phyloP scores from a whole-genome alignment of 805 yeast genomes.

The Starmerella bombicola region DNA sequence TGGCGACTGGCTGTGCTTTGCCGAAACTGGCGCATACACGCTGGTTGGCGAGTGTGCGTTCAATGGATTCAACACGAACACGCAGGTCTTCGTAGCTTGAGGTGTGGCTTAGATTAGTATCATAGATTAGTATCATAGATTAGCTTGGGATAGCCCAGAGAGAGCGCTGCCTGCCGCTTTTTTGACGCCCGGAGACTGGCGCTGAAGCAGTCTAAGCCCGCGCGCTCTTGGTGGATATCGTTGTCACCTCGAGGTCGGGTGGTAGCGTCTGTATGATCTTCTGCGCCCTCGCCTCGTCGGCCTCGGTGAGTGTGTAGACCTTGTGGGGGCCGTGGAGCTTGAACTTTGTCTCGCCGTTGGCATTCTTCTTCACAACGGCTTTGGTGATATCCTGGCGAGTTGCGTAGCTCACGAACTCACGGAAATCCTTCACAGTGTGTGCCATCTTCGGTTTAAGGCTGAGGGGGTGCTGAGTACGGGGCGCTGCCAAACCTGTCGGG shows the following conservation, averaged over 20 bases:
- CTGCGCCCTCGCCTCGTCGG: conserved; percentile 94
- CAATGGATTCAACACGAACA: conserved; percentile 54
- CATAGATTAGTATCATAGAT: too few species aligned
- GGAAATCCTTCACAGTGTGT: conserved; percentile 83
- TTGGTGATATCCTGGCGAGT: conserved; percentile 77
- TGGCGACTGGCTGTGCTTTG: conserved; percentile 89
- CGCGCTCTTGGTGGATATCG: conserved; percentile 22
- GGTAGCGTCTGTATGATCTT: conserved; percentile 96
- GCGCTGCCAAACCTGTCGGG: too few species aligned
- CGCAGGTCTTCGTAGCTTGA: conserved; percentile 8
- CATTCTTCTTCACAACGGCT: conserved; percentile 90
- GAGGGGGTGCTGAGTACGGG: too few species aligned
- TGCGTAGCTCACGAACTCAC: conserved; percentile 87
- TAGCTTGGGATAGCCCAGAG: too few species aligned
- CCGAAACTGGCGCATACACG: conserved; percentile 82
- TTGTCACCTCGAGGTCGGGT: conserved; percentile 39
- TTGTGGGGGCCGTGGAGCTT: conserved; percentile 93
- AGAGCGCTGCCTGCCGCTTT: too few species aligned
- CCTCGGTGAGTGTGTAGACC: conserved; percentile 89
- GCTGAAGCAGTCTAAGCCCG: too few species aligned
- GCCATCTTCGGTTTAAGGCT: conserved; percentile 21
- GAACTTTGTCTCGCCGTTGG: conserved; percentile 91
- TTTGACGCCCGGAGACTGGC: too few species aligned
- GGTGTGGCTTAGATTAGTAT: too few species aligned
- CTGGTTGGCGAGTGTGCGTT: conserved; percentile 83